Conservation (phyloP, 495 filamentous ascomycete genomes). For the Amorphotheca resinae region DNA sequence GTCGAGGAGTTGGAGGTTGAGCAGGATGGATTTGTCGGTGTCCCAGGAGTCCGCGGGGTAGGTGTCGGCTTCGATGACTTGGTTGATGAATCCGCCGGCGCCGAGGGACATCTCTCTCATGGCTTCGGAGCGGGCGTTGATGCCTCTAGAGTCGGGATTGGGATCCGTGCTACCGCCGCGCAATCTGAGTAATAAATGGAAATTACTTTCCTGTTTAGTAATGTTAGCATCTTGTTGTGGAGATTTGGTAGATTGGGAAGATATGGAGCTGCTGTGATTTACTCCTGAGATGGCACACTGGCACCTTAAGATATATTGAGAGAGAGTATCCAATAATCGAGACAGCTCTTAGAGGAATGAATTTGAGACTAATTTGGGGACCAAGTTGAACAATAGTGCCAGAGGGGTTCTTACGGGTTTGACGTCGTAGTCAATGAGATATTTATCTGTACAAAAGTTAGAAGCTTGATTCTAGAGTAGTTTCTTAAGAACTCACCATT, state of each 20-base stretch:
- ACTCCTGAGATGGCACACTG: too few species aligned
- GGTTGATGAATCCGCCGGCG: constrained; percentile 26
- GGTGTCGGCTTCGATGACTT: constrained; percentile 22
- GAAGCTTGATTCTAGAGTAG: too few species aligned
- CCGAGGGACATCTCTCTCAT: constrained; percentile 23
- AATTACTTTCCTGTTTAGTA: background rate
- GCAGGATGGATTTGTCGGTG: constrained; percentile 17
- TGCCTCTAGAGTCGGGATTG: constrained; percentile 1
- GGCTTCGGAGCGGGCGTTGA: background rate
- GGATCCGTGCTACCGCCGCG: background rate
- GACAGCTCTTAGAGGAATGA: too few species aligned
- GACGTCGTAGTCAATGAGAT: background rate
- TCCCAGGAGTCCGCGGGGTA: constrained; percentile 23
- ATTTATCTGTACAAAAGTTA: background rate
- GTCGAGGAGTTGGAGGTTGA: constrained; percentile 34
- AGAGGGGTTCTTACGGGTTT: background rate
- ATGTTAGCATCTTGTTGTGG: too few species aligned
- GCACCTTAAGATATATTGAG: too few species aligned
- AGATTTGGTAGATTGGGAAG: too few species aligned
- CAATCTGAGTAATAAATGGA: background rate
- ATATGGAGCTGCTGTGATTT: too few species aligned
- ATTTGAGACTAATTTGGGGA: too few species aligned
- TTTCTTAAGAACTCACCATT: too few species aligned
- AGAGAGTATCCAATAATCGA: too few species aligned
- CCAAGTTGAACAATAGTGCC: too few species aligned